Percentiles rank a stretch among this genome's conserved stretches.
phyloP scores from a whole-genome alignment of 768 basidiomycete species.

The Hemileccinum impolitum region DNA sequence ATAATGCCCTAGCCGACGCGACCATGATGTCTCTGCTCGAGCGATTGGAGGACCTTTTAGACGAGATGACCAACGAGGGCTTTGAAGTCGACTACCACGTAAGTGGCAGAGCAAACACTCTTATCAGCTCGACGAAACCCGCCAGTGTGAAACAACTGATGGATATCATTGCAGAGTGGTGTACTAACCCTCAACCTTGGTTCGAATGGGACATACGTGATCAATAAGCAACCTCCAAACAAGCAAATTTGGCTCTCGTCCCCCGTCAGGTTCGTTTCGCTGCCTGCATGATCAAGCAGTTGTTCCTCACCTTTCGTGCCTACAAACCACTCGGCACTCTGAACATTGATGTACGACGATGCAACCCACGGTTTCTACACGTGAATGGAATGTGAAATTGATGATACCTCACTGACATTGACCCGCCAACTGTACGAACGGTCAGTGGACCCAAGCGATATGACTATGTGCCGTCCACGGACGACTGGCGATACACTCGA shows the following conservation, averaged over 20 bases:
- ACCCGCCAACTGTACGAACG: conserved; percentile 2
- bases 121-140: neutral
- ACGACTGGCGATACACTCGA: conserved; percentile 75
- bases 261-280: conserved; percentile 63
- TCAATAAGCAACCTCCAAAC: conserved; percentile 97
- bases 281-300: neutral
- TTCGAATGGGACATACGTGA: conserved; percentile 81
- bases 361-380: neutral
- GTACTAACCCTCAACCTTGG: conserved; percentile 82
- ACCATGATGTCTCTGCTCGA: conserved; percentile 79
- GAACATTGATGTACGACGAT: neutral
- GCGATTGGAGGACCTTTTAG: conserved; percentile 69
- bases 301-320: conserved; percentile 3
- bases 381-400: conserved; percentile 3
- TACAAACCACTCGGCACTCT: neutral
- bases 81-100: conserved; percentile 92
- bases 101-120: conserved; percentile 24
- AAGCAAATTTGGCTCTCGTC: conserved; percentile 97
- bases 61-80: conserved; percentile 47
- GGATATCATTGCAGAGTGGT: conserved; percentile 59
- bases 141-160: conserved; percentile 5
- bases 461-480: conserved; percentile 57
- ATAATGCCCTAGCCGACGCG: conserved; percentile 68
- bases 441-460: conserved; percentile 89
- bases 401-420: neutral